Base-by-base conservation (phyloP, 768 basidiomycete species). In the Rhodotorula paludigena region DNA sequence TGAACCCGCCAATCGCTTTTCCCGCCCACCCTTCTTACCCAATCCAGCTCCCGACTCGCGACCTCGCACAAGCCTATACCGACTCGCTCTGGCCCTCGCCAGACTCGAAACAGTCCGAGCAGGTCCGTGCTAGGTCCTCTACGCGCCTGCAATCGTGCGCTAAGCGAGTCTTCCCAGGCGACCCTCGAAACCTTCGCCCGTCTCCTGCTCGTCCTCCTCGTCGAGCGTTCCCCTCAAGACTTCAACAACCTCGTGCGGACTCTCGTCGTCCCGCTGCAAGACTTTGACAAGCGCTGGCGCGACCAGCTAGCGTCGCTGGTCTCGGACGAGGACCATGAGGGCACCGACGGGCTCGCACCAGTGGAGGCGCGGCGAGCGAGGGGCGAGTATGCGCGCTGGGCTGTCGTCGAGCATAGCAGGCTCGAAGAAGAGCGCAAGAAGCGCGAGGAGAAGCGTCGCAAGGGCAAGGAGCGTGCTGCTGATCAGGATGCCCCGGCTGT, bases 171-270 rank as follows among this genome's bases (percentile, higher is more conserved):
- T 2, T 14, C 9, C 6, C 63, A 72, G 71, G n/a, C 36, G 11
- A n/a, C 52, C 20, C 53, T 72, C 38, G 66, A 65, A 9, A 32
- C 60, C 2, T 72, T 72, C 54, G 66, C 71, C n/a, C 60, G 66
- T 5, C 53, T 61, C 10, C 36, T 72, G 23, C 39, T 68, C 23
- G 30, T 51, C 33, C 57, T 65, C n/a, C 38, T 58, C 38, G 54
- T 55, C 25, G 54, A 64, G 5, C 38, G n/a, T 0, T 12, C 49
- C 7, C 63, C 58, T 3, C 45, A 38, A 33, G 59, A 41, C 25
- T 30, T 64, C 49, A 52, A 45, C 28, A 0, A 59, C n/a, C 60
- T 54, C n/a, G 20, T 64, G 6, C 53, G 70, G 16, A 30, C 14
- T 1, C 59, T 60, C 15, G 10, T 72, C 3, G 16, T 64, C 21